phyloP scores from a whole-genome alignment of 371 early-diverging fungal genomes.

The Parasitella parasitica region DNA sequence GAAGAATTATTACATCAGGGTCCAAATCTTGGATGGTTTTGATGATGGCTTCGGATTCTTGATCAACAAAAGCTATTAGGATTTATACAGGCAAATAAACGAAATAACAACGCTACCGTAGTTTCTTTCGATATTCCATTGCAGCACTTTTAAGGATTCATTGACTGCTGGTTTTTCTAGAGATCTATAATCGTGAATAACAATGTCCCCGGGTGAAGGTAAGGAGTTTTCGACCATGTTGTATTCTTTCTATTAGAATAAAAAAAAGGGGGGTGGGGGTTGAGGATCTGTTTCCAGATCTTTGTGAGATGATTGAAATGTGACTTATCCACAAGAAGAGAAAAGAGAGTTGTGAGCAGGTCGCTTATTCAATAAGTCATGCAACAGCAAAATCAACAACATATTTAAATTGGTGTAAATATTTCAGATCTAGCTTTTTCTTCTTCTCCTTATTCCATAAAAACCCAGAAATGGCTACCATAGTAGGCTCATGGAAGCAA shows the following conservation, averaged over 20 bases:
- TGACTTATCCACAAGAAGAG: neutral
- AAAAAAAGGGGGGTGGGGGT: neutral
- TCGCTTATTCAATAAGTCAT: neutral
- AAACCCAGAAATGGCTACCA: neutral
- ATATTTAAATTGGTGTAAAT: neutral
- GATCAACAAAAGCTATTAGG: neutral
- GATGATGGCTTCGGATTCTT: slow-evolving; percentile 60
- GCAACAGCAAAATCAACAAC: neutral
- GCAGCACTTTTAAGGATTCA: slow-evolving; percentile 38
- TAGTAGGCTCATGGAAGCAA: neutral
- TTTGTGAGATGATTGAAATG: neutral
- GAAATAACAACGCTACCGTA: slow-evolving; percentile 40
- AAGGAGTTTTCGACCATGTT: neutral
- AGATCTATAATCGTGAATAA: slow-evolving; percentile 50
- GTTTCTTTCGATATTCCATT: slow-evolving; percentile 79
- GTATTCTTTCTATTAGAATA: neutral
- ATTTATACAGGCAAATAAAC: too few species aligned
- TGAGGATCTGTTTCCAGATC: neutral
- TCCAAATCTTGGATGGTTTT: slow-evolving; percentile 52
- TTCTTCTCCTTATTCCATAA: neutral
- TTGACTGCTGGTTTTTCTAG: neutral
- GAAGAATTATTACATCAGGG: slow-evolving; percentile 69
- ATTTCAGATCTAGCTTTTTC: neutral
- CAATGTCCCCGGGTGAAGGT: slow-evolving; percentile 44
- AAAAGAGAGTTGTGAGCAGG: neutral